phyloP scores from a whole-genome alignment of 345 rosid species.

The Salix brachista region DNA sequence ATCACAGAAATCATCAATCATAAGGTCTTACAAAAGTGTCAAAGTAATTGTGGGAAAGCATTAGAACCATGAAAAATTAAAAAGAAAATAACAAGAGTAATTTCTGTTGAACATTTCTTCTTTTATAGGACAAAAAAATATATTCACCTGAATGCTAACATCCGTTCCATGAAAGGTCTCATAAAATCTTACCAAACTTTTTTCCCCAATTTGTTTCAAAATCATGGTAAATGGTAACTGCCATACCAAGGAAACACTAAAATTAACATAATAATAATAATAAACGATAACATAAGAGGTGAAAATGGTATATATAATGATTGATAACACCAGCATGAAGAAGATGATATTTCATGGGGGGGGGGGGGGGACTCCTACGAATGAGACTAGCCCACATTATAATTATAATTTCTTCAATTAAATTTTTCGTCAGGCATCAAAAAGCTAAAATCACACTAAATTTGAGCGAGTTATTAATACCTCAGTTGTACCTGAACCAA shows the following conservation, averaged over 20 bases:
- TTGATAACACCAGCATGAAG: no score
- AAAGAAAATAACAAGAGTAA: not conserved
- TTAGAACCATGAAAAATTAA: not conserved
- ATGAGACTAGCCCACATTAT: not conserved
- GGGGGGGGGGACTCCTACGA: no score
- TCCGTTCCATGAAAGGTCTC: constrained; percentile 91
- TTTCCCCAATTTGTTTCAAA: constrained; percentile 52
- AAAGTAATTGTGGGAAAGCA: not conserved
- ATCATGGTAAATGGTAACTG: constrained; percentile 72
- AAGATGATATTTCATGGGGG: not conserved
- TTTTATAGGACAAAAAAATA: constrained; percentile 3
- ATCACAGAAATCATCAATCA: constrained; percentile 39
- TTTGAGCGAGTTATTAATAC: constrained; percentile 24
- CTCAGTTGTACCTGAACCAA: constrained; percentile 82
- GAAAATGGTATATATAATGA: no score
- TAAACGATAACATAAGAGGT: no score
- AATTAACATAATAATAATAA: not conserved
- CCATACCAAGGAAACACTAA: constrained; percentile 3
- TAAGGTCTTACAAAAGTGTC: constrained; percentile 1
- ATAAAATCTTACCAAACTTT: constrained; percentile 52
- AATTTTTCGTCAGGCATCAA: not conserved
- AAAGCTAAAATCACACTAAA: not conserved
- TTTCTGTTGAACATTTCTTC: not conserved
- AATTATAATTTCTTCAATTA: not conserved
- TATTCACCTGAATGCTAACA: constrained; percentile 74